Conservation (phyloP, 768 basidiomycete genomes). For the Aureoboletus auriporus region DNA sequence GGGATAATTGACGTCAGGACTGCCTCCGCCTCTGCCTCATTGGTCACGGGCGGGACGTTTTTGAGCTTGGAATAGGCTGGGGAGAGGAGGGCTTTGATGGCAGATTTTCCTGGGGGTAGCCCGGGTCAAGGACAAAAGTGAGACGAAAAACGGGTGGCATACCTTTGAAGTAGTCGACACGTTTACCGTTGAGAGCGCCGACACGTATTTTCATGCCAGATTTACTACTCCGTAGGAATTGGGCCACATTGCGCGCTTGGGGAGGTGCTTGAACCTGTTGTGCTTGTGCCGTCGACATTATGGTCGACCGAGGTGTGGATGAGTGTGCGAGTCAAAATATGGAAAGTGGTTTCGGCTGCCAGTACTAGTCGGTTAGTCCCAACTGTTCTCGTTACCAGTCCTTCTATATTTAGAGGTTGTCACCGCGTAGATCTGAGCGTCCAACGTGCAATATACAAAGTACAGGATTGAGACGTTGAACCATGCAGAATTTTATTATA, state of each 20-base stretch:
- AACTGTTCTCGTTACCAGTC: too few species aligned
- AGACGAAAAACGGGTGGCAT: slow-evolving; percentile 11
- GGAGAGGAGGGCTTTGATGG: slow-evolving; percentile 86
- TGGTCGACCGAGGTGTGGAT: background rate
- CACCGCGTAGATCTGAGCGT: too few species aligned
- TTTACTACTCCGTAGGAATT: slow-evolving; percentile 82
- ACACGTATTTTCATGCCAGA: slow-evolving; percentile 85
- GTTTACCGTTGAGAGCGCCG: slow-evolving; percentile 90
- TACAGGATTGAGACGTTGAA: too few species aligned
- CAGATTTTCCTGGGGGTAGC: slow-evolving; percentile 78
- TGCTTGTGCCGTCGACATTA: slow-evolving; percentile 47
- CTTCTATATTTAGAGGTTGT: too few species aligned
- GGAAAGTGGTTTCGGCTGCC: too few species aligned
- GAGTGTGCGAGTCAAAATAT: too few species aligned
- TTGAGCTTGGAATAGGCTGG: slow-evolving; percentile 91
- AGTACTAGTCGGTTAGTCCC: too few species aligned
- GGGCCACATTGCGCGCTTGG: slow-evolving; percentile 76
- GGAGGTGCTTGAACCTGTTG: slow-evolving; percentile 78
- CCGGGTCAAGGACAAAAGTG: background rate
- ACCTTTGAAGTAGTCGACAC: slow-evolving; percentile 99
- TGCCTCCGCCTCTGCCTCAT: slow-evolving; percentile 69
- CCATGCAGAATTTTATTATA: too few species aligned
- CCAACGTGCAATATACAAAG: too few species aligned
- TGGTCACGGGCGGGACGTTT: slow-evolving; percentile 66
- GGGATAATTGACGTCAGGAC: slow-evolving; percentile 70